Base-by-base conservation (phyloP, 2,329 filamentous ascomycete species). In the Albifimbria verrucaria region DNA sequence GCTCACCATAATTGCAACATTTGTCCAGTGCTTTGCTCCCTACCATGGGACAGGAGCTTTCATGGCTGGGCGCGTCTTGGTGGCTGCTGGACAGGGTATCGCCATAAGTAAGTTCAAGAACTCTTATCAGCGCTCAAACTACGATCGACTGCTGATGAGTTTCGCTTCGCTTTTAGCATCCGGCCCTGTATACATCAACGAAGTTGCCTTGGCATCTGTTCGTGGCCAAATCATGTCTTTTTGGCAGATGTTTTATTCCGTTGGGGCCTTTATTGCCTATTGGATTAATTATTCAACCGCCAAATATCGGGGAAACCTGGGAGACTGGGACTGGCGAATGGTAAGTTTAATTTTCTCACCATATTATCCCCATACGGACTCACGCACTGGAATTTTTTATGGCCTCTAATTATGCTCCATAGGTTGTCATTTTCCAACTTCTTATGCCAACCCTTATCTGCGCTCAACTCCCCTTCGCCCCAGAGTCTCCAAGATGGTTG, bases 291-390 rank as follows among this genome's bases (percentile, higher is more conserved):
- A 80, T 59, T 85, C 79, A 17, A 83, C 82, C 65, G 77, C 77
- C 32, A 75, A 82, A 62, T 71, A 87, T 67, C 72, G 74, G 43
- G 60, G 71, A 39, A 72, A 60, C 42, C 77, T 89, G 4, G 86
- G 86, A 36, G 75, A 90, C 59, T 89, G 86, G 87, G 85, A 89
- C 68, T 89, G 86, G 86, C 82, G 80, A 61, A 81, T 88, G 74
- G 83, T 89, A n/a, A n/a, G n/a, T n/a, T n/a, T n/a, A n/a, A n/a
- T n/a, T n/a, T n/a, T n/a, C n/a, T n/a, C n/a, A n/a, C n/a, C n/a
- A n/a, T n/a, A n/a, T n/a, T n/a, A n/a, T n/a, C n/a, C n/a, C n/a
- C n/a, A n/a, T n/a, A n/a, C n/a, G n/a, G n/a, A n/a, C n/a, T n/a
- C n/a, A n/a, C n/a, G n/a, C n/a, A n/a, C n/a, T n/a, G n/a, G n/a